Percentiles rank a stretch among this genome's conserved stretches.
These are phyloP conservation scores for Monilinia polystroma DNA, from an alignment of 2,329 filamentous ascomycete species.

Conservation along the genomic window DNA sequence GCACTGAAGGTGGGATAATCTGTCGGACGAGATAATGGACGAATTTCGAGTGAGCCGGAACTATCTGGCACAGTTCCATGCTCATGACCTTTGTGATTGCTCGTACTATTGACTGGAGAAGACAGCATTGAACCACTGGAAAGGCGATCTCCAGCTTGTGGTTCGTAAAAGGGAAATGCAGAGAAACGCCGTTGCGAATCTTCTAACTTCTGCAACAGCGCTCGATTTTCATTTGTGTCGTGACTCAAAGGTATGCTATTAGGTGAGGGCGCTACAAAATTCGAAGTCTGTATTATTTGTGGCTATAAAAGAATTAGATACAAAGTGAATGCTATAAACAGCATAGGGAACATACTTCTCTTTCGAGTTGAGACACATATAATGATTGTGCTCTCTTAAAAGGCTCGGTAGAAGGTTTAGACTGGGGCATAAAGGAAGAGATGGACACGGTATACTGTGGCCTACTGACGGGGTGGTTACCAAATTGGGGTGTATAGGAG, in stretches of 20 bases:
- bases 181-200: not conserved
- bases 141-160: not conserved
- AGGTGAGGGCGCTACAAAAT: too few species aligned
- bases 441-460: constrained; percentile 24
- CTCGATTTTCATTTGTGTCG: not conserved
- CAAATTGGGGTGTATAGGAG: constrained; percentile 1
- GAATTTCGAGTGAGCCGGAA: not conserved
- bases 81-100: not conserved
- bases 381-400: constrained; percentile 20
- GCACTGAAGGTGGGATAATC: constrained; percentile 3
- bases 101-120: not conserved
- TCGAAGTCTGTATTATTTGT: not conserved
- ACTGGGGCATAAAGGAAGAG: constrained; percentile 22
- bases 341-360: constrained; percentile 26
- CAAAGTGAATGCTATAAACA: not conserved
- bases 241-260: not conserved
- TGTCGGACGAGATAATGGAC: constrained; percentile 12
- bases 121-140: not conserved
- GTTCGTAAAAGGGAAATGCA: not conserved
- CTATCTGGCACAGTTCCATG: not conserved
- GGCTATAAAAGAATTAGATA: not conserved
- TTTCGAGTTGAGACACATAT: constrained; percentile 29
- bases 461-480: not conserved
- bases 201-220: not conserved
- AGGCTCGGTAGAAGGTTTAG: constrained; percentile 10